Conservation (phyloP, 2,329 filamentous ascomycete species). For the Cladobotryum mycophilum region DNA sequence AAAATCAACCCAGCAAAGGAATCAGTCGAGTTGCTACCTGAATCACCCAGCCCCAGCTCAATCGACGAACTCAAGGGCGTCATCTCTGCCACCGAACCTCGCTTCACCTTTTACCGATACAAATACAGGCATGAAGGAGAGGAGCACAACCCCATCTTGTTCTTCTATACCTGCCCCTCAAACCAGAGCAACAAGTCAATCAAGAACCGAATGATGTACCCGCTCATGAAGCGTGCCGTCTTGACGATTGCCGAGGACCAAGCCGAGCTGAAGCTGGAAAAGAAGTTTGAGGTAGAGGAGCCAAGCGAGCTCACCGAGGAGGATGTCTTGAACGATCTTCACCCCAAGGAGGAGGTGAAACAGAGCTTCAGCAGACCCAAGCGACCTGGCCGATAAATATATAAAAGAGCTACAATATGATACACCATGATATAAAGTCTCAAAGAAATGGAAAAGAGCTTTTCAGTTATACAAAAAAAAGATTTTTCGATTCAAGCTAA, state of each 20-base stretch:
- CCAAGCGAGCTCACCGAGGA: slow-evolving; percentile 65
- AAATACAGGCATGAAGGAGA: slow-evolving; percentile 48
- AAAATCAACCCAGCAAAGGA: slow-evolving; percentile 68
- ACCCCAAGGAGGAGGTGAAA: slow-evolving; percentile 59
- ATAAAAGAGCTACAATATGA: slow-evolving; percentile 5
- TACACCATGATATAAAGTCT: slow-evolving; percentile 3
- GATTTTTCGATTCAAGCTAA: slow-evolving; percentile 14
- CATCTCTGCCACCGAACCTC: slow-evolving; percentile 63
- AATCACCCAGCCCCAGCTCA: slow-evolving; percentile 44
- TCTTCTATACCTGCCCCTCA: slow-evolving; percentile 76
- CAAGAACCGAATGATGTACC: slow-evolving; percentile 82
- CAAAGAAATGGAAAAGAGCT: no score
- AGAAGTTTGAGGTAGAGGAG: slow-evolving; percentile 63
- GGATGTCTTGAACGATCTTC: slow-evolving; percentile 58
- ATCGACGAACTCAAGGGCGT: slow-evolving; percentile 51
- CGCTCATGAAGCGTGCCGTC: slow-evolving; percentile 62
- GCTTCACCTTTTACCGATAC: slow-evolving; percentile 73
- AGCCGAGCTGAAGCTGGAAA: slow-evolving; percentile 59
- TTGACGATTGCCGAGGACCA: slow-evolving; percentile 59
- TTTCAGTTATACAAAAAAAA: slow-evolving; percentile 3
- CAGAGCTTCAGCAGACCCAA: slow-evolving; percentile 71
- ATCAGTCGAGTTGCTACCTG: slow-evolving; percentile 57
- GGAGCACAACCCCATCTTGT: slow-evolving; percentile 57
- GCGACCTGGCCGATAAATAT: slow-evolving; percentile 59
- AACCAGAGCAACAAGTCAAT: slow-evolving; percentile 60